Conservation (phyloP, 352 stramenopile species). For the Pythium scleroteichum region DNA sequence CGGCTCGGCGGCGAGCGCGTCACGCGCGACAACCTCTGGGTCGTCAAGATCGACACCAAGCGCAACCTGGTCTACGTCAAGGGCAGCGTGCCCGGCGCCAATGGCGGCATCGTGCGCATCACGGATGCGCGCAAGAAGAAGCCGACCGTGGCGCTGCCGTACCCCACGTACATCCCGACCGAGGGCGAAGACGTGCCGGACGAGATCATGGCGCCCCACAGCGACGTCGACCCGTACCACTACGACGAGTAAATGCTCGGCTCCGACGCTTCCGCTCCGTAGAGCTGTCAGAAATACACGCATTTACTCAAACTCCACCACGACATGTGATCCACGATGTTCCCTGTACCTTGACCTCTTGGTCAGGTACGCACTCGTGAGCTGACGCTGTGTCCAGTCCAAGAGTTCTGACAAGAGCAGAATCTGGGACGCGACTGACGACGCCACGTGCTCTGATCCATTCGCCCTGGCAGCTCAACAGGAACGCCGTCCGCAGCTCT, state of each 20-base stretch:
- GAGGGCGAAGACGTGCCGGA: conserved; percentile 52
- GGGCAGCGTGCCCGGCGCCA: conserved; percentile 90
- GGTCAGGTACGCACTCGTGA: no score
- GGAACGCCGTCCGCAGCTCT: no score
- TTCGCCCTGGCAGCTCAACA: no score
- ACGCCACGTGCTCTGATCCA: no score
- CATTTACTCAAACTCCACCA: no score
- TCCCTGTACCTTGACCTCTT: no score
- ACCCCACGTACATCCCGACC: conserved; percentile 72
- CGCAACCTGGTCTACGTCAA: conserved; percentile 95
- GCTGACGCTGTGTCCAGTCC: no score
- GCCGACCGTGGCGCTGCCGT: conserved; percentile 55
- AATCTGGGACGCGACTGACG: no score
- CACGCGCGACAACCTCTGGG: conserved; percentile 96
- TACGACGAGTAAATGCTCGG: conserved; percentile 61
- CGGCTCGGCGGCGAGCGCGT: conserved; percentile 94
- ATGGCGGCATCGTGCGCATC: conserved; percentile 83
- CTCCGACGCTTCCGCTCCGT: no score
- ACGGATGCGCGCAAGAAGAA: conserved; percentile 90
- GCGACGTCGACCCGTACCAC: conserved; percentile 80
- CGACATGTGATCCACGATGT: no score
- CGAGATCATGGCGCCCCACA: conserved; percentile 77
- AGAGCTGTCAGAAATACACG: no score
- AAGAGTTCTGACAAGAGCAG: no score
- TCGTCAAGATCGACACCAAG: conserved; percentile 91